Evolutionary conservation across 768 basidiomycete species (phyloP), one percentile per base, ranked within the genome.

Genomic region (Agrocybe chaxingu): DNA sequence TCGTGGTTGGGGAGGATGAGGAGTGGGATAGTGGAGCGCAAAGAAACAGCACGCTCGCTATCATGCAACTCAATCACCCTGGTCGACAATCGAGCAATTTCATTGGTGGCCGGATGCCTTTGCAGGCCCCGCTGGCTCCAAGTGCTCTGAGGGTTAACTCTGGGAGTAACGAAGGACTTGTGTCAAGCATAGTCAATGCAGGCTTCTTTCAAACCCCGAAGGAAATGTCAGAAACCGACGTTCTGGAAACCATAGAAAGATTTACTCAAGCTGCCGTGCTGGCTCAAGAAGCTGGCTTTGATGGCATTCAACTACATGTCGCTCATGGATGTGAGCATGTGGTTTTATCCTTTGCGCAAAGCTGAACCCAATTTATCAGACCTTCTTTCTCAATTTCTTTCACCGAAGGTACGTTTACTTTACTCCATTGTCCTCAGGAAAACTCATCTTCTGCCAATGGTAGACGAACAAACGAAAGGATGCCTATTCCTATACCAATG

Each of bases 241-340:
- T 97, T 48, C 71, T 81, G 18, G 56, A 72, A 8, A 77, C 84
- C 5, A 76, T 91, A 0, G 69, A 72, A 1, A 70, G 66, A 7
- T 98, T 96, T 59, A 76, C 87, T 2, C 68, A 70, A 36, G 89
- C 85, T 4, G 89, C 92, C 0, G 60, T 66, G 37, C 58, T 89
- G 31, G 91, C 90, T 7, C 64, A 73, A 12, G 63, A 77, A 47
- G 70, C 85, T 36, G 91, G 90, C 0, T 95, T 93, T 63, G 90
- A 96, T 54, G 94, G 95, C 0, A 70, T 96, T 3, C 81, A 97
- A 60, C 54, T 98, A 8, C 95, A 97, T 63, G 86, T 75, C 19
- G 85, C 85, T 1, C 92, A 95, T 66, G 92, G 92, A 34, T 94
- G 88, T 91, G 48, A 66, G 88, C 79, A 4, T 31, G 13, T 13